These are phyloP conservation scores for Tuber indicum DNA, from an alignment of 495 filamentous ascomycete species.

Conservation along the genomic window DNA sequence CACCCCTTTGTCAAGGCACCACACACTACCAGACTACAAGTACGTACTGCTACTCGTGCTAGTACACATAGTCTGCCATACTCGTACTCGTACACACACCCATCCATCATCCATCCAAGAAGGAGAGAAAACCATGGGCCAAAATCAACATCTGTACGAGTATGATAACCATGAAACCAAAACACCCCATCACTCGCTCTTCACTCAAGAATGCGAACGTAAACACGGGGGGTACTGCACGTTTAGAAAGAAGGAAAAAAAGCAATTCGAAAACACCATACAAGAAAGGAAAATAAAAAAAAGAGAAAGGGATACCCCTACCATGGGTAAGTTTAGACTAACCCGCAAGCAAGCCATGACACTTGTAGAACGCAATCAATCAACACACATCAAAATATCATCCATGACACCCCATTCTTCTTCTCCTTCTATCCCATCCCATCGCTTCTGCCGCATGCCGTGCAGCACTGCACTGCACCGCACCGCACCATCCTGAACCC, in stretches of 20 bases:
- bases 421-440: not conserved
- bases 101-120: not conserved
- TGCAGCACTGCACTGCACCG: not conserved
- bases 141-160: not conserved
- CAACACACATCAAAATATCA: not conserved
- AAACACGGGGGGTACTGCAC: too few relatives aligned
- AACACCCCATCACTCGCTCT: too few relatives aligned
- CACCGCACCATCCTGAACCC: too few relatives aligned
- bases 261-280: not conserved
- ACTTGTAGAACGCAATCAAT: not conserved
- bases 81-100: not conserved
- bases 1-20: not conserved
- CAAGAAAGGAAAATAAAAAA: not conserved
- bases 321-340: not conserved
- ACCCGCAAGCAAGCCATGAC: not conserved
- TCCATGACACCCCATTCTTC: not conserved
- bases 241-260: not conserved
- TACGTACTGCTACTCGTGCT: too few relatives aligned
- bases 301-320: not conserved
- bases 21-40: not conserved
- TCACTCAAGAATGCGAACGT: too few relatives aligned
- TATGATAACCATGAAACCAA: too few relatives aligned
- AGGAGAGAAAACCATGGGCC: not conserved
- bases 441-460: not conserved
- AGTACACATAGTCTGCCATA: not conserved